Percentiles rank a stretch among this genome's conserved stretches.
phyloP scores from a whole-genome alignment of 2,329 filamentous ascomycete species.

The Penicillium olsonii region DNA sequence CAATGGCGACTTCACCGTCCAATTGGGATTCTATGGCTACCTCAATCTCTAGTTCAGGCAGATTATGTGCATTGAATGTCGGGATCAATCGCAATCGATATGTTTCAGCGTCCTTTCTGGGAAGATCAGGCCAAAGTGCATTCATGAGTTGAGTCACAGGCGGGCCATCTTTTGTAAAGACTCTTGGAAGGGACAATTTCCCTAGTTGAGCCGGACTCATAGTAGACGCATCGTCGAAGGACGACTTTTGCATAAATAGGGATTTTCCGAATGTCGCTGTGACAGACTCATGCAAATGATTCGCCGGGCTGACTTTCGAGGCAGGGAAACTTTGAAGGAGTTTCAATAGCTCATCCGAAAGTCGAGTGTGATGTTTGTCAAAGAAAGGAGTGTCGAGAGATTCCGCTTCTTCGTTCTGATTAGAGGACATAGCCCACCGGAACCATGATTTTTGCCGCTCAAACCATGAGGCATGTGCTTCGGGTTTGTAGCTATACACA shows the following conservation, averaged over 20 bases:
- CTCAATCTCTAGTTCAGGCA: slow-evolving; percentile 40
- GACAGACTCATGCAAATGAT: slow-evolving; percentile 33
- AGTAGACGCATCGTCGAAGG: slow-evolving; percentile 20
- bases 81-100: slow-evolving; percentile 39
- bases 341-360: slow-evolving; percentile 36
- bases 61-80: slow-evolving; percentile 23
- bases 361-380: slow-evolving; percentile 30
- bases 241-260: slow-evolving; percentile 35
- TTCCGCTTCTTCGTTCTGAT: slow-evolving; percentile 21
- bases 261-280: slow-evolving; percentile 42
- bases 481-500: slow-evolving; percentile 27
- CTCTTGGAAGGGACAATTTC: slow-evolving; percentile 29
- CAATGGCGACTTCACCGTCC: slow-evolving; percentile 23
- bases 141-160: slow-evolving; percentile 35
- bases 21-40: slow-evolving; percentile 14
- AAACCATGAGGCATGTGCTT: slow-evolving; percentile 30
- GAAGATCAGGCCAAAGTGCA: slow-evolving; percentile 21
- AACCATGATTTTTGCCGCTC: slow-evolving; percentile 39
- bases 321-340: slow-evolving; percentile 24
- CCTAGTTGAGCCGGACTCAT: slow-evolving; percentile 34
- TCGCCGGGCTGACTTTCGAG: not conserved
- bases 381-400: slow-evolving; percentile 27
- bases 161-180: slow-evolving; percentile 38
- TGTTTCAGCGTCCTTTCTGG: slow-evolving; percentile 12
- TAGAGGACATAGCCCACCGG: slow-evolving; percentile 37